phyloP scores from a whole-genome alignment of 768 basidiomycete species.

The Aureoboletus auriporus region DNA sequence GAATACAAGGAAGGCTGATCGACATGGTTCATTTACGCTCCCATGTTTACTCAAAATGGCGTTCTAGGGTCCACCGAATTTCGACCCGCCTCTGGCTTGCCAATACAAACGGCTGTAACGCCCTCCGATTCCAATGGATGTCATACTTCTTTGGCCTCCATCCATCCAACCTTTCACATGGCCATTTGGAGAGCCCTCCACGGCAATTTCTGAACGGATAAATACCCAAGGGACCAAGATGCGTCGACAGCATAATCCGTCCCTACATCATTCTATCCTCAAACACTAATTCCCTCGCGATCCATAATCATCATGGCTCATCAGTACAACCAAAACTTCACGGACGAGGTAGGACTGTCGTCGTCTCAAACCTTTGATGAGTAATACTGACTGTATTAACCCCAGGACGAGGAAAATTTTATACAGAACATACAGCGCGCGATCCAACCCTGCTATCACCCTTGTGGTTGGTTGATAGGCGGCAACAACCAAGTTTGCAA shows the following conservation, averaged over 20 bases:
- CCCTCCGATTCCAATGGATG: constrained; percentile 15
- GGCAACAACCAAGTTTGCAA: not conserved
- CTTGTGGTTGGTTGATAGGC: constrained; percentile 14
- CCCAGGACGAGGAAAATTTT: too few species aligned
- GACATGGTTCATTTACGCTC: constrained; percentile 2
- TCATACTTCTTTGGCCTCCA: constrained; percentile 13
- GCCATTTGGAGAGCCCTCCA: constrained; percentile 19
- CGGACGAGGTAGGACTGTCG: constrained; percentile 8
- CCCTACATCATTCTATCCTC: not conserved
- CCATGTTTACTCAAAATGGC: constrained; percentile 4
- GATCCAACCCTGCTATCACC: constrained; percentile 5
- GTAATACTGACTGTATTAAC: constrained; percentile 1
- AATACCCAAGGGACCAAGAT: constrained; percentile 9
- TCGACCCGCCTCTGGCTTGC: constrained; percentile 3
- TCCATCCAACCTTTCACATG: constrained; percentile 12
- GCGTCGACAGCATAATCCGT: constrained; percentile 4
- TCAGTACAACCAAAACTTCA: constrained; percentile 5
- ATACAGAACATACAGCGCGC: too few species aligned
- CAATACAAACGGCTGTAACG: constrained; percentile 11
- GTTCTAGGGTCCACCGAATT: constrained; percentile 7
- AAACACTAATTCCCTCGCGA: not conserved
- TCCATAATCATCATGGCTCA: constrained; percentile 2
- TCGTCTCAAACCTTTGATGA: not conserved
- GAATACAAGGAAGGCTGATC: constrained; percentile 8
- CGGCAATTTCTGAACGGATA: constrained; percentile 10